These are phyloP conservation scores for Raffaelea ambrosiae DNA, from an alignment of 2,329 filamentous ascomycete genomes.

Conservation along the genomic window DNA sequence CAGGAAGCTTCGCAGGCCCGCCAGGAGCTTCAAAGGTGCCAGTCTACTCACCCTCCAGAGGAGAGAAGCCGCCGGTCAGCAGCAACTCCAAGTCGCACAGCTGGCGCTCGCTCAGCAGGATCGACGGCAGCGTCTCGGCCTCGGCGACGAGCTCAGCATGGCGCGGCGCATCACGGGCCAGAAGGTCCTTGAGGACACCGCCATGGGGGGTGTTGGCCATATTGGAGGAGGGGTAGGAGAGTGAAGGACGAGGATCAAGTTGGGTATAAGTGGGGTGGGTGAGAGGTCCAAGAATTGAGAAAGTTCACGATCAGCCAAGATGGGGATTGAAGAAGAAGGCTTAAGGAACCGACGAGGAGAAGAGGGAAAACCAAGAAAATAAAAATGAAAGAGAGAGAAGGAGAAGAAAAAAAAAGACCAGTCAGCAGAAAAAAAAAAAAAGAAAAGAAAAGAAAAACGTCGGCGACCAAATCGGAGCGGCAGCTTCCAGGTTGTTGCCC, in stretches of 20 bases:
- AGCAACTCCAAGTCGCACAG: slow-evolving; percentile 97
- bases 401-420: slow-evolving; percentile 1
- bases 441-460: background rate
- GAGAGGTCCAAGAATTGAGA: too few species aligned
- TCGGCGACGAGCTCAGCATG: slow-evolving; percentile 73
- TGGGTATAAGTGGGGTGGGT: background rate
- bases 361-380: background rate
- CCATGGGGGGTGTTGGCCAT: slow-evolving; percentile 73
- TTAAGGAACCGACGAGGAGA: background rate
- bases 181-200: slow-evolving; percentile 94
- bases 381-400: background rate
- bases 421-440: background rate
- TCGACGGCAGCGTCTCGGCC: slow-evolving; percentile 76
- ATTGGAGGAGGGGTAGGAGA: slow-evolving; percentile 15
- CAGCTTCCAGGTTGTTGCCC: too few species aligned
- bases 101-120: slow-evolving; percentile 84
- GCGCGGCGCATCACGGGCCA: slow-evolving; percentile 82
- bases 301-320: too few species aligned
- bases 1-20: too few species aligned
- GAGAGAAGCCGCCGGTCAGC: slow-evolving; percentile 95
- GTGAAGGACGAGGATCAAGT: background rate
- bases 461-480: background rate
- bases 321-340: background rate
- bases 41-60: slow-evolving; percentile 86
- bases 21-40: too few species aligned